Evolutionary conservation across 345 rosid genomes (phyloP).

Genomic region (Melastoma malabathricum): DNA sequence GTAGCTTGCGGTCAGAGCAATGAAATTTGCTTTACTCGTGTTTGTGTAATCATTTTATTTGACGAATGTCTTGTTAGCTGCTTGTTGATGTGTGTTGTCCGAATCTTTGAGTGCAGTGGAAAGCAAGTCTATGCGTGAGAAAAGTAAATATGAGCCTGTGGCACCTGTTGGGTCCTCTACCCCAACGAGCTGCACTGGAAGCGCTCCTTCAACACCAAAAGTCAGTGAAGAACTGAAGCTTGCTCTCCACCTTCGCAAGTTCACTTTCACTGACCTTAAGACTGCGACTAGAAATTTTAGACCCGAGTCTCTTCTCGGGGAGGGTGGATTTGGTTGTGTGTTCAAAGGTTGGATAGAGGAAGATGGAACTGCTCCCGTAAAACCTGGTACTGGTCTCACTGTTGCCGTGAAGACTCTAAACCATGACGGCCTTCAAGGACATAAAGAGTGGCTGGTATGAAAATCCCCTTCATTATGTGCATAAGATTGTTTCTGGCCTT

Average conservation of each 20-base stretch:
- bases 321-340: slow-evolving; percentile 38
- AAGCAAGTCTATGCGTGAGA: slow-evolving; percentile 21
- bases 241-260: slow-evolving; percentile 28
- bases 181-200: slow-evolving; percentile 21
- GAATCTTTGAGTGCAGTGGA: slow-evolving; percentile 6
- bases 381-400: slow-evolving; percentile 35
- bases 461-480: background rate
- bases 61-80: too few relatives aligned
- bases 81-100: too few relatives aligned
- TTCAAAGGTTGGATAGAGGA: slow-evolving; percentile 36
- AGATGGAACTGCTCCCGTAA: slow-evolving; percentile 35
- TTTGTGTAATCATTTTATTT: too few relatives aligned
- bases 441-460: slow-evolving; percentile 35
- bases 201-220: slow-evolving; percentile 25
- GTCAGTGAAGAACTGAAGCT: slow-evolving; percentile 31
- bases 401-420: slow-evolving; percentile 35
- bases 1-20: too few relatives aligned
- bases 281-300: slow-evolving; percentile 32
- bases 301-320: slow-evolving; percentile 35
- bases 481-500: too few relatives aligned
- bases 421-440: slow-evolving; percentile 37
- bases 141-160: slow-evolving; percentile 21
- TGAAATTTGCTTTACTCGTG: too few relatives aligned
- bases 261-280: slow-evolving; percentile 27
- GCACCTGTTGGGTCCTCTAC: slow-evolving; percentile 19